phyloP scores from a whole-genome alignment of 2,329 filamentous ascomycete genomes.

The Chaetomium sp. region DNA sequence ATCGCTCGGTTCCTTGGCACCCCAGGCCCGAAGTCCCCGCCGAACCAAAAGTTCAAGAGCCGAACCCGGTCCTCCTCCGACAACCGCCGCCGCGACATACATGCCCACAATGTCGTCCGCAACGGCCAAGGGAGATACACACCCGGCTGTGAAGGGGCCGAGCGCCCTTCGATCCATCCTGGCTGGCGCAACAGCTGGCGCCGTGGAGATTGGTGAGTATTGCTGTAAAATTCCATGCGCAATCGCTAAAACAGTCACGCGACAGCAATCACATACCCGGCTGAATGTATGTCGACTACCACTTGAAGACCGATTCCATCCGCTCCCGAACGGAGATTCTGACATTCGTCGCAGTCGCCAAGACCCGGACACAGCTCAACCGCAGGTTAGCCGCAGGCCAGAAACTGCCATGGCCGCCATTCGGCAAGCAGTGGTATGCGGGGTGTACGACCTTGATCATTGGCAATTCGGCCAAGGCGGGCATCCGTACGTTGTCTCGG shows the following conservation, averaged over 20 bases:
- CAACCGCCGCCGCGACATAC: conserved; percentile 15
- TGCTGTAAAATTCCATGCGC: neutral
- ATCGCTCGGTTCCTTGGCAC: conserved; percentile 8
- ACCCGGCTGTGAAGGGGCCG: conserved; percentile 53
- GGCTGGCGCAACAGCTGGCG: conserved; percentile 90
- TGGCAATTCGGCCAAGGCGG: conserved; percentile 94
- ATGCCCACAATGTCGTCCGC: conserved; percentile 30
- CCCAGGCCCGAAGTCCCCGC: no score
- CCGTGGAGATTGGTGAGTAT: conserved; percentile 80
- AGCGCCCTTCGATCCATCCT: conserved; percentile 86
- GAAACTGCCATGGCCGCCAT: conserved; percentile 93
- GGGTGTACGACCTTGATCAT: conserved; percentile 97
- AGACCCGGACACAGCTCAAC: conserved; percentile 93
- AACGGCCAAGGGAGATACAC: conserved; percentile 30
- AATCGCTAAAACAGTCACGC: conserved; percentile 35
- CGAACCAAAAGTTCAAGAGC: neutral
- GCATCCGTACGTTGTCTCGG: conserved; percentile 68
- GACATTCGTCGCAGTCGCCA: conserved; percentile 66
- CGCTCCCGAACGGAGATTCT: conserved; percentile 17
- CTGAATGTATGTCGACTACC: conserved; percentile 68
- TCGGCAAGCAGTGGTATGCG: conserved; percentile 94
- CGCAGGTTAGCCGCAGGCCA: conserved; percentile 74
- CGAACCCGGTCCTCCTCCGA: conserved; percentile 8
- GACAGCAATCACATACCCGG: conserved; percentile 83
- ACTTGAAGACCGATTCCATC: conserved; percentile 20